Percentiles rank a stretch among this genome's conserved stretches.
These are phyloP conservation scores for Aspergillus ochraceoroseus DNA, from an alignment of 2,329 filamentous ascomycete genomes.

Conservation along the genomic window DNA sequence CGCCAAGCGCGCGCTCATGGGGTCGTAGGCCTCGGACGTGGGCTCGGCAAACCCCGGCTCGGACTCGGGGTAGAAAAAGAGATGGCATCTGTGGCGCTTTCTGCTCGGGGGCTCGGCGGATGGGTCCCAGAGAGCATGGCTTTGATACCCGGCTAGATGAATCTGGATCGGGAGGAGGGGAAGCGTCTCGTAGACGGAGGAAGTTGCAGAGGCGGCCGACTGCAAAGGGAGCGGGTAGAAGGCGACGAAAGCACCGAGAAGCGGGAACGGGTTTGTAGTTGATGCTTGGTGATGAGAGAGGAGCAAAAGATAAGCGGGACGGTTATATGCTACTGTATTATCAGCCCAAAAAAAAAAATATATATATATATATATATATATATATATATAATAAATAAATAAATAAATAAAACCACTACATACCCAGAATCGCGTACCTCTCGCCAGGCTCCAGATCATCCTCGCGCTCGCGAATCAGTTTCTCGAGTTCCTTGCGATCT, in stretches of 20 bases:
- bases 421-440: constrained; percentile 58
- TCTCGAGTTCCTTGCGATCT: constrained; percentile 46
- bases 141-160: constrained; percentile 50
- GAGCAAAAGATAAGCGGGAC: constrained; percentile 54
- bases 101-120: constrained; percentile 27
- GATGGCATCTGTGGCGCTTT: constrained; percentile 31
- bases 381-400: neutral
- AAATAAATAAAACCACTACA: too few relatives aligned
- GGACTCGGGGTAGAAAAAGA: constrained; percentile 52
- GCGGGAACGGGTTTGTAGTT: constrained; percentile 53
- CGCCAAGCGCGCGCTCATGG: constrained; percentile 57
- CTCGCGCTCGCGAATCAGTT: constrained; percentile 47
- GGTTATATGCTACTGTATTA: constrained; percentile 52
- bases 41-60: constrained; percentile 63
- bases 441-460: constrained; percentile 53
- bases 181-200: constrained; percentile 16
- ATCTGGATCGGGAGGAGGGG: constrained; percentile 47
- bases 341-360: too few relatives aligned
- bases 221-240: constrained; percentile 49
- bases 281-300: constrained; percentile 40
- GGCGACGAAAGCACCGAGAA: constrained; percentile 54
- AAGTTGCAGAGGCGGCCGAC: constrained; percentile 13
- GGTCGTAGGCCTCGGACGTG: constrained; percentile 58
- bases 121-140: constrained; percentile 32
- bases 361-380: too few relatives aligned